These are phyloP conservation scores for Mucor velutinosus DNA, from an alignment of 371 early-diverging fungal genomes.

Conservation along the genomic window DNA sequence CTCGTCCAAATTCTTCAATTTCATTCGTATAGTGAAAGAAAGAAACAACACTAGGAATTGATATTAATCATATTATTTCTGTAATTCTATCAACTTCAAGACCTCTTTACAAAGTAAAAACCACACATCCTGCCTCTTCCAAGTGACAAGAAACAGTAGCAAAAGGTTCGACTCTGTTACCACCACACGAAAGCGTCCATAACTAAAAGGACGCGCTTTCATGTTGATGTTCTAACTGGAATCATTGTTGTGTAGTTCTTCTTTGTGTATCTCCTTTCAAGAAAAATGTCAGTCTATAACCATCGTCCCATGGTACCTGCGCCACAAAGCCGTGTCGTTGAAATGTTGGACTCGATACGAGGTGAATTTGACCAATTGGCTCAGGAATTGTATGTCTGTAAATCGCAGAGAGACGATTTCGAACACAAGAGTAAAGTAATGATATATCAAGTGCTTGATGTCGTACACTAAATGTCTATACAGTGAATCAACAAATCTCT, in stretches of 20 bases:
- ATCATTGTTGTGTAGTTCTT: not conserved
- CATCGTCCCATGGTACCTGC: conserved; percentile 87
- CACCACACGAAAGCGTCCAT: not conserved
- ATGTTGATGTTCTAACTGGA: not conserved
- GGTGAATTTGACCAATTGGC: conserved; percentile 81
- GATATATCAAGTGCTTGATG: not conserved
- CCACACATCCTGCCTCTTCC: not conserved
- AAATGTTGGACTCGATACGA: conserved; percentile 85
- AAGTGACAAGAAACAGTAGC: not conserved
- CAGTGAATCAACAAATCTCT: conserved; percentile 74
- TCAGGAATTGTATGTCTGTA: conserved; percentile 77
- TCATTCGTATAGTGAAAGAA: not conserved
- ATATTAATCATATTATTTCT: not conserved
- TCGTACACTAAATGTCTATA: not conserved
- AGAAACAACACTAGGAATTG: not conserved
- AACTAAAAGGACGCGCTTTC: not conserved
- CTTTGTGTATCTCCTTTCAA: not conserved
- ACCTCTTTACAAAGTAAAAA: not conserved
- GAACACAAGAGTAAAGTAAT: conserved; percentile 81
- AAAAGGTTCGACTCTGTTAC: not conserved
- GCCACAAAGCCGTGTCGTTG: conserved; percentile 71
- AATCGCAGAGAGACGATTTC: conserved; percentile 85
- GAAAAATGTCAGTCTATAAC: conserved; percentile 69
- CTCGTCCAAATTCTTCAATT: not conserved
- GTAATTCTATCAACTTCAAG: not conserved